These are phyloP conservation scores for Ascochyta rabiei DNA, from an alignment of 2,329 filamentous ascomycete genomes.

Conservation along the genomic window DNA sequence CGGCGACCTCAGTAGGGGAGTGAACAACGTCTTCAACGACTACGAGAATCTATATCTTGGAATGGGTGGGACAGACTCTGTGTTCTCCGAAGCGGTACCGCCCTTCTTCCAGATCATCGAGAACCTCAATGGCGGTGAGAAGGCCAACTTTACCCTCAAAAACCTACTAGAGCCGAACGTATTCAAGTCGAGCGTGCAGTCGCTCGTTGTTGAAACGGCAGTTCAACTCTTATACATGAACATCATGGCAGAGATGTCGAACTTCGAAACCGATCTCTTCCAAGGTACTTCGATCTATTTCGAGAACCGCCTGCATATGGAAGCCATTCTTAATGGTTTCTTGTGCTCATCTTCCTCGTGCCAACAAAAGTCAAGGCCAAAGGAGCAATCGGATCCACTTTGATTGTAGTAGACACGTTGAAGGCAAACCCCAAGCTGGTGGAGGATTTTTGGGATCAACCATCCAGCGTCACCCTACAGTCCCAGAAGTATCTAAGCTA, in stretches of 20 bases:
- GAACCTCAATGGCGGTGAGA: neutral
- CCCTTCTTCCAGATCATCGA: constrained; percentile 2
- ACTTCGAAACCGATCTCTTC: neutral
- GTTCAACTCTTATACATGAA: neutral
- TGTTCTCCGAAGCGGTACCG: neutral
- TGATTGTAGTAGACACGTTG: neutral
- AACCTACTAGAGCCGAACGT: neutral
- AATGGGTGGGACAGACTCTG: constrained; percentile 1
- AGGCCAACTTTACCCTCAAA: neutral
- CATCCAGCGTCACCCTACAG: neutral
- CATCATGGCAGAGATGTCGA: neutral
- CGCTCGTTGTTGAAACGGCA: neutral
- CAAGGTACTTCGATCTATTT: neutral
- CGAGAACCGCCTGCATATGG: neutral
- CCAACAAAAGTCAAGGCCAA: neutral
- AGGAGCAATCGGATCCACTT: neutral
- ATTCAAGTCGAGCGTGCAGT: neutral
- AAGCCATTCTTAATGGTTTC: neutral
- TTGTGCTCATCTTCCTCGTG: neutral
- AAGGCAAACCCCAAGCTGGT: neutral
- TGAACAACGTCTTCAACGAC: neutral
- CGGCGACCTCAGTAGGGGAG: constrained; percentile 1
- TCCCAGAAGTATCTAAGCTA: neutral
- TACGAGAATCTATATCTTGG: neutral
- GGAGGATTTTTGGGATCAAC: neutral